phyloP scores from a whole-genome alignment of 2,329 filamentous ascomycete species.

The Aspergillus neoniger region DNA sequence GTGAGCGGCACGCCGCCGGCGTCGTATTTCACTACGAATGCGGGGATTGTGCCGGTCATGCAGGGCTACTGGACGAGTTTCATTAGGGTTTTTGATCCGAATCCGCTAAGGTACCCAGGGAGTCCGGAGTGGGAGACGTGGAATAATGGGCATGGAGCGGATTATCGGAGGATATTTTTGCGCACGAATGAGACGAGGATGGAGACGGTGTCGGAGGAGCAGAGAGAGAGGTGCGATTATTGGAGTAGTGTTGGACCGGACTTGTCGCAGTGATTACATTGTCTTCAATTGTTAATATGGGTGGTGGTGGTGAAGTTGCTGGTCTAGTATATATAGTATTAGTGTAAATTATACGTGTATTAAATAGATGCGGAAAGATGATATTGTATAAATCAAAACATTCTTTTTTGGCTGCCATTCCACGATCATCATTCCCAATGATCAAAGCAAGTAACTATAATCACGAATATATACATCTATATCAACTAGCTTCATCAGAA shows the following conservation, averaged over 20 bases:
- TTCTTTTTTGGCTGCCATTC: not conserved
- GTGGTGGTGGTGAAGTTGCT: no score
- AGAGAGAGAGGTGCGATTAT: conserved; percentile 52
- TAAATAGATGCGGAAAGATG: not conserved
- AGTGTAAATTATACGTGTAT: not conserved
- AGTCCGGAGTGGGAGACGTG: conserved; percentile 57
- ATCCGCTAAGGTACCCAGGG: conserved; percentile 51
- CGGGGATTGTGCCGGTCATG: conserved; percentile 59
- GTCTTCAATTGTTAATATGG: no score
- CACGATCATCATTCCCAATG: not conserved
- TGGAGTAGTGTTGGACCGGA: conserved; percentile 51
- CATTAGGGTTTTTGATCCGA: conserved; percentile 67
- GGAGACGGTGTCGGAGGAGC: conserved; percentile 45
- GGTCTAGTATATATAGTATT: not conserved
- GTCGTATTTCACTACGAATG: conserved; percentile 62
- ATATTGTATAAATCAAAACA: not conserved
- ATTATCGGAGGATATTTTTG: conserved; percentile 45
- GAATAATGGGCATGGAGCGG: conserved; percentile 29
- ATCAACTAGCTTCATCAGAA: not conserved
- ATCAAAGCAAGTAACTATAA: not conserved
- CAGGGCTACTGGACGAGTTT: conserved; percentile 77
- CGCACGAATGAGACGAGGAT: conserved; percentile 50
- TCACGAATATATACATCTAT: not conserved
- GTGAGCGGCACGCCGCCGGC: conserved; percentile 51
- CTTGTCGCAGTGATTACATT: conserved; percentile 46